Evolutionary conservation across 768 basidiomycete species (phyloP).

Genomic region (Russula sp.): DNA sequence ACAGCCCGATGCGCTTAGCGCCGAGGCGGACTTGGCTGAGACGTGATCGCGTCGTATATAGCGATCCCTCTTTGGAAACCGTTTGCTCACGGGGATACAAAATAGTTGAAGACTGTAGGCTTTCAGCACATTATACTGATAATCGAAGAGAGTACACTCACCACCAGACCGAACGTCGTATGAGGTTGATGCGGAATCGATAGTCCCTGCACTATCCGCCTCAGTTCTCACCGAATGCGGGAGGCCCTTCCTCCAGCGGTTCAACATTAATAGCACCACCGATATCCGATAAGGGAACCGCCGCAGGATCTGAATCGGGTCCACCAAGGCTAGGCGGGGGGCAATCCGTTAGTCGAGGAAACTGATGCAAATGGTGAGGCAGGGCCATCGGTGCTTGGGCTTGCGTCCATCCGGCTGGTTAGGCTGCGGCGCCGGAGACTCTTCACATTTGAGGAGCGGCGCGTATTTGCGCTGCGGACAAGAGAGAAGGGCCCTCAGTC

Average conservation of each 20-base stretch:
- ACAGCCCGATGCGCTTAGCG: slow-evolving; percentile 49
- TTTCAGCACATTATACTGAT: background rate
- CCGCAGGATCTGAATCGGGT: slow-evolving; percentile 35
- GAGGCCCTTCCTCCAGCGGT: slow-evolving; percentile 67
- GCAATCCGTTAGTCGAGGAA: slow-evolving; percentile 34
- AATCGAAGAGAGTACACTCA: slow-evolving; percentile 39
- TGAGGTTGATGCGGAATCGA: slow-evolving; percentile 39
- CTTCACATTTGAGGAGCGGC: slow-evolving; percentile 3
- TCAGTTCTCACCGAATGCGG: slow-evolving; percentile 59
- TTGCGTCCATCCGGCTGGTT: slow-evolving; percentile 2
- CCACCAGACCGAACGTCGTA: slow-evolving; percentile 63
- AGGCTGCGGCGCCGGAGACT: slow-evolving; percentile 21
- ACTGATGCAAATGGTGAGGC: slow-evolving; percentile 49
- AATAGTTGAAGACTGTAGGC: slow-evolving; percentile 41
- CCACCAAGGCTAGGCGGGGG: slow-evolving; percentile 43
- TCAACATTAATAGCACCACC: slow-evolving; percentile 47
- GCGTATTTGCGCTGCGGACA: slow-evolving; percentile 25
- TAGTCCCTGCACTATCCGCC: slow-evolving; percentile 46
- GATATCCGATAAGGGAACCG: slow-evolving; percentile 15
- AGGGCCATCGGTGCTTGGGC: slow-evolving; percentile 39
- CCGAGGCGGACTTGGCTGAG: slow-evolving; percentile 48
- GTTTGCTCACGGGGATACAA: slow-evolving; percentile 43
- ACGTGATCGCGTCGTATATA: slow-evolving; percentile 61
- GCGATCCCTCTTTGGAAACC: slow-evolving; percentile 60
- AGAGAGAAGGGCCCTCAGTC: slow-evolving; percentile 14